Evolutionary conservation across 108 stramenopile species (phyloP).

Genomic region (Fragilariopsis cylindrus): DNA sequence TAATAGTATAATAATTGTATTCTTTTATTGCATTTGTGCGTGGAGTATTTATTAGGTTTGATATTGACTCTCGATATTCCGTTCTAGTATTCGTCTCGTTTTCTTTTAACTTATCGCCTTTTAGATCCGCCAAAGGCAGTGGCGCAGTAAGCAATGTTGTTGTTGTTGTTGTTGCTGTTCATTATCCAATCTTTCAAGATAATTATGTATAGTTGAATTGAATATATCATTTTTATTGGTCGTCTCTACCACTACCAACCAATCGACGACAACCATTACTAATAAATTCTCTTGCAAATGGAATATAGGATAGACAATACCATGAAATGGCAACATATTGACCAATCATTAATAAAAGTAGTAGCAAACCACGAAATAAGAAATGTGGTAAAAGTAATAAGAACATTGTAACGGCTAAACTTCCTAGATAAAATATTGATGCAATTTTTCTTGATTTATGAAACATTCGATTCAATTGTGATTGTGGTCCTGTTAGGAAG

Average conservation of each 20-base stretch:
- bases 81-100: background rate
- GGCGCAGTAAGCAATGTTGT: background rate
- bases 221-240: background rate
- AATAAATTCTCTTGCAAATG: constrained; percentile 51
- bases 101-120: background rate
- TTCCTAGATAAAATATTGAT: constrained; percentile 40
- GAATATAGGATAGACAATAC: constrained; percentile 66
- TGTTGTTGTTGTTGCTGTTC: background rate
- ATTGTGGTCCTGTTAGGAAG: constrained; percentile 56
- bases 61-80: background rate
- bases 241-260: background rate
- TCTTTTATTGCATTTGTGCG: background rate
- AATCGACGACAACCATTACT: constrained; percentile 32
- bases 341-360: constrained; percentile 44
- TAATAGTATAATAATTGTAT: background rate
- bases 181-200: background rate
- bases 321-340: constrained; percentile 61
- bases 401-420: constrained; percentile 41
- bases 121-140: background rate
- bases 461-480: constrained; percentile 55
- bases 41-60: background rate
- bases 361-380: constrained; percentile 31
- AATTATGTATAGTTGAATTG: no score
- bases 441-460: constrained; percentile 44
- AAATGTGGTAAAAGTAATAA: constrained; percentile 39